These are phyloP conservation scores for Blastobotrys indianensis DNA, from an alignment of 1,139 yeast species.

Conservation along the genomic window DNA sequence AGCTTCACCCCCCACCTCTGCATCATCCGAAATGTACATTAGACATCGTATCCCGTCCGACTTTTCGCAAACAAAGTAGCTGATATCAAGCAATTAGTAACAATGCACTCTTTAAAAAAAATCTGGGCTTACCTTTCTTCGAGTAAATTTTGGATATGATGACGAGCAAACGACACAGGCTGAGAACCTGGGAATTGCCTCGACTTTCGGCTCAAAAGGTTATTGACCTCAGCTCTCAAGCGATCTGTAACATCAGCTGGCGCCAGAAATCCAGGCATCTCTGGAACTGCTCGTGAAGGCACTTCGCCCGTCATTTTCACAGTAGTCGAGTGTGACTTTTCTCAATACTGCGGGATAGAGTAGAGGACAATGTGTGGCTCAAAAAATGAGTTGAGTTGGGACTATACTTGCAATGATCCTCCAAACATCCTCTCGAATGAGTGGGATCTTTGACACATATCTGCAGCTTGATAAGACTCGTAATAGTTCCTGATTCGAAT, in stretches of 20 bases:
- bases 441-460: too few species aligned
- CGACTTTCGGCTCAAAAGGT: conserved; percentile 45
- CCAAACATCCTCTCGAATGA: too few species aligned
- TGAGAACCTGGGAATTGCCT: conserved; percentile 77
- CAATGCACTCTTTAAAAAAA: neutral
- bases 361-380: too few species aligned
- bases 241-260: conserved; percentile 66
- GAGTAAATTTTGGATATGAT: conserved; percentile 62
- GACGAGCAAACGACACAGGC: conserved; percentile 83
- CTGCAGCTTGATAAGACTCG: too few species aligned
- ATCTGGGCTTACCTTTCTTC: conserved; percentile 47
- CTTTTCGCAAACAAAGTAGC: conserved; percentile 88
- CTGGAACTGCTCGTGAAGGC: conserved; percentile 57
- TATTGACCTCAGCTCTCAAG: conserved; percentile 63
- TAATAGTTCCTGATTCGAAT: too few species aligned
- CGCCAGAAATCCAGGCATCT: conserved; percentile 75
- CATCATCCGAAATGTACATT: conserved; percentile 58
- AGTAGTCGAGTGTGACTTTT: too few species aligned
- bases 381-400: too few species aligned
- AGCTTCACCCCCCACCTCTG: conserved; percentile 26
- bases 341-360: too few species aligned
- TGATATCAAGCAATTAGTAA: neutral
- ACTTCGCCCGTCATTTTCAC: conserved; percentile 1
- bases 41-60: conserved; percentile 89
- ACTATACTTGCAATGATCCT: too few species aligned